Percentiles rank a stretch among this genome's conserved stretches.
Conservation (phyloP, 805 yeast species). For the Sugiyamaella smithiae region DNA sequence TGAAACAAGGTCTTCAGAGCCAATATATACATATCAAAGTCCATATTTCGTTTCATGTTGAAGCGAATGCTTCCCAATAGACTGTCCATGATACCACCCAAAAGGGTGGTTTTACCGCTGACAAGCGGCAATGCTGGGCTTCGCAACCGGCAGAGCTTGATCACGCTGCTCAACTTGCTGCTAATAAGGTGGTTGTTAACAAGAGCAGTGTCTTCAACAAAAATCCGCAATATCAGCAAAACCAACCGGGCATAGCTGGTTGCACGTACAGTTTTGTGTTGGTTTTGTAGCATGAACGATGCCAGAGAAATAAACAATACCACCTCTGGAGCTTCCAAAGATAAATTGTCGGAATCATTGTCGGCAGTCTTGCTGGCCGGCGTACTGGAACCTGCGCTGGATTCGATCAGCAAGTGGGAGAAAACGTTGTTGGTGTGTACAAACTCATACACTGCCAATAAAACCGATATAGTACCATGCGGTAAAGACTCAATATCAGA, state of each 20-base stretch:
- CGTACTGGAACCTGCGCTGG: conserved; percentile 17
- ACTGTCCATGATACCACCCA: conserved; percentile 37
- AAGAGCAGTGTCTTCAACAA: conserved; percentile 31
- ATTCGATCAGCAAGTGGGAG: conserved; percentile 28
- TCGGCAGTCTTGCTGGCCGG: conserved; percentile 16
- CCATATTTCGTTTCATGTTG: conserved; percentile 31
- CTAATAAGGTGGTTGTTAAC: conserved; percentile 10
- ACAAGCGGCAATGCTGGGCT: conserved; percentile 29
- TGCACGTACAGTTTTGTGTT: conserved; percentile 26
- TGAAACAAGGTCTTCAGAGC: conserved; percentile 27
- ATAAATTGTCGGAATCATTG: background rate
- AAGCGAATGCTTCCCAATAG: conserved; percentile 34
- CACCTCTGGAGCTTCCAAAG: background rate
- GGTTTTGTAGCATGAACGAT: conserved; percentile 32
- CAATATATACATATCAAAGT: conserved; percentile 30
- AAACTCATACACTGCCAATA: conserved; percentile 35
- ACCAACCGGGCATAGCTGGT: conserved; percentile 32
- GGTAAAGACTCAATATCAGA: conserved; percentile 15
- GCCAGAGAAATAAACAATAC: conserved; percentile 32
- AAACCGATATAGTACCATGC: conserved; percentile 21
- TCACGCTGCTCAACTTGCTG: conserved; percentile 12
- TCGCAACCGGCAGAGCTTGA: conserved; percentile 23
- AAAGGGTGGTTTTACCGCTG: conserved; percentile 25
- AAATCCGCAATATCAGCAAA: conserved; percentile 30
- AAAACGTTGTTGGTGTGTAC: conserved; percentile 36